Evolutionary conservation across 202 grass and related monocot genomes (phyloP), one percentile per base, ranked within the genome.

Genomic region (Panicum hallii): DNA sequence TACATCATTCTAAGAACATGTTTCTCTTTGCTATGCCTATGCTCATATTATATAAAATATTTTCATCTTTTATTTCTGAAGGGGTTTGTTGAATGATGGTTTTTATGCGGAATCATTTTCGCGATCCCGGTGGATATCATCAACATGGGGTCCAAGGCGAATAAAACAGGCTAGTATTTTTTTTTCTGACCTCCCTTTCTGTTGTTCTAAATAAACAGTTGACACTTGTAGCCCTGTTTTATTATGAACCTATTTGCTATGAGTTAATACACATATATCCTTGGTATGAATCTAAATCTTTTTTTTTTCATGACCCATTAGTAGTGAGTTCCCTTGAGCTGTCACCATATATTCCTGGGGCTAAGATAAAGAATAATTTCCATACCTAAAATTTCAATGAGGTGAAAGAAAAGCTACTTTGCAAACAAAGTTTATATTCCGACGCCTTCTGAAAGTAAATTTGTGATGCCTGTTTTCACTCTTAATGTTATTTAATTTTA

Each of bases 61-160:
- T 1, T 80, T 71, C 67, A 15, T 80, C 16, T 34, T 89, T 82
- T 67, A 75, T 74, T 73, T 84, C 82, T 57, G 22, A 77, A 98
- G 95, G 70, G 95, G 89, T 67, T 74, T 98, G 80, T 74, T 98
- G 66, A 98, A 95, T 86, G 95, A 98, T 70, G 79, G 89, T 72
- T 87, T 90, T 79, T 98, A 94, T 77, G 95, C 91, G 26, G 95
- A 98, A 84, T 86, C 93, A 64, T 95, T 89, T 93, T 95, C 93
- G 32, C 83, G 81, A 66, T 95, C 96, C 38, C 86, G 90, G 50
- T 98, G 96, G 93, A 61, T 92, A 13, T 84, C 93, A 43, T 90
- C 87, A 43, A 91, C 83, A 80, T 95, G 91, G 91, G 96, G 93
- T 78, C 93, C 96, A 86, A 82, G 67, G 75, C 91, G 90, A 73